Conservation (phyloP, 1,284 basidiomycete genomes). For the Fomitopsis pinicola region DNA sequence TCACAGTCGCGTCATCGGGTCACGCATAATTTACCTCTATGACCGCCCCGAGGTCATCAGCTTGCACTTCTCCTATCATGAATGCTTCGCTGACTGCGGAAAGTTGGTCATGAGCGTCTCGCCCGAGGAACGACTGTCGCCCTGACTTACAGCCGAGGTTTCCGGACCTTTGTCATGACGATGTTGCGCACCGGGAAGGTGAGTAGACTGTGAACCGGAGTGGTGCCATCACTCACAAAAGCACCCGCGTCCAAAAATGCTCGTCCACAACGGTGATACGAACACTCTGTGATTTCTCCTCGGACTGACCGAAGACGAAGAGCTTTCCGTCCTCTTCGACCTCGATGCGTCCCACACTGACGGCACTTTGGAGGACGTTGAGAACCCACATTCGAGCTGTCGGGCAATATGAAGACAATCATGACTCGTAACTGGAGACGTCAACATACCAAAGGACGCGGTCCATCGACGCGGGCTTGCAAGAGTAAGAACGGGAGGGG, state of each 20-base stretch:
- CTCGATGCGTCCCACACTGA: slow-evolving; percentile 56
- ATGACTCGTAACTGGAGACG: neutral
- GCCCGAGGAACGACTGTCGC: slow-evolving; percentile 2
- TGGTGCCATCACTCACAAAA: slow-evolving; percentile 43
- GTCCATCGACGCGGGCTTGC: neutral
- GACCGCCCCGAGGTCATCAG: slow-evolving; percentile 65
- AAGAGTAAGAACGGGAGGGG: neutral
- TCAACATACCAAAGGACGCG: neutral
- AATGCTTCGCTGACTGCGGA: slow-evolving; percentile 80
- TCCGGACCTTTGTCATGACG: slow-evolving; percentile 42
- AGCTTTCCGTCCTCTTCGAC: slow-evolving; percentile 57
- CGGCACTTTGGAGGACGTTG: slow-evolving; percentile 52
- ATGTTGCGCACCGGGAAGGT: neutral
- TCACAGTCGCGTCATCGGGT: slow-evolving; percentile 6
- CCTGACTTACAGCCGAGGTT: slow-evolving; percentile 65
- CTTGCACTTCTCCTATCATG: slow-evolving; percentile 79
- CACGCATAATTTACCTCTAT: slow-evolving; percentile 63
- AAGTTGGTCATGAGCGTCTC: neutral
- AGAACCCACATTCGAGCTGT: slow-evolving; percentile 63
- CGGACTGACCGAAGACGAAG: slow-evolving; percentile 51
- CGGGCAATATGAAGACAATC: neutral
- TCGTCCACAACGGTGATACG: slow-evolving; percentile 64
- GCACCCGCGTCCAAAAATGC: slow-evolving; percentile 77
- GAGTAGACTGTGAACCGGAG: slow-evolving; percentile 11
- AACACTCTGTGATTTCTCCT: slow-evolving; percentile 52